These are phyloP conservation scores for Dentiscutata heterogama DNA, from an alignment of 371 early-diverging fungal genomes.

Conservation along the genomic window DNA sequence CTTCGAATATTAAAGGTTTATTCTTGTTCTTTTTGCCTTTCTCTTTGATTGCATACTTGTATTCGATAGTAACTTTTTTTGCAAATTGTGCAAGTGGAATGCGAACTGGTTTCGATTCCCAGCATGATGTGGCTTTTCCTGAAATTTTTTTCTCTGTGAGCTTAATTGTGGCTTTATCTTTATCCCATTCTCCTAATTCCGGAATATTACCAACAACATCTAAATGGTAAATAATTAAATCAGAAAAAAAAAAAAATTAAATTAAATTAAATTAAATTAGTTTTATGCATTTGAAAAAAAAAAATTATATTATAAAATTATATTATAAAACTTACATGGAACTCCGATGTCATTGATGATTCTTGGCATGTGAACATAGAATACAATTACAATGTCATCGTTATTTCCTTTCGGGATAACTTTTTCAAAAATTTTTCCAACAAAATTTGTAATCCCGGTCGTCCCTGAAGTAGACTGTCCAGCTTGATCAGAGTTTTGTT, in stretches of 20 bases:
- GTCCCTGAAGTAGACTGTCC: too few species aligned
- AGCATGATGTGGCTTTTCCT: slow-evolving; percentile 5
- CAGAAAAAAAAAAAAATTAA: background rate
- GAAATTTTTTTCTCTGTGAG: background rate
- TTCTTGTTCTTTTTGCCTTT: background rate
- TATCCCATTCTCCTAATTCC: slow-evolving; percentile 25
- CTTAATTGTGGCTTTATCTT: background rate
- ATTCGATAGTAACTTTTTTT: background rate
- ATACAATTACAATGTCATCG: background rate
- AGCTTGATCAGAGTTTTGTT: too few species aligned
- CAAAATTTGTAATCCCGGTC: too few species aligned
- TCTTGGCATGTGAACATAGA: background rate
- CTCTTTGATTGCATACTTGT: slow-evolving; percentile 30
- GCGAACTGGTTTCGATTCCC: background rate
- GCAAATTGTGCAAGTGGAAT: slow-evolving; percentile 18
- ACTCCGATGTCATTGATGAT: background rate
- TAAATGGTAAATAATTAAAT: background rate
- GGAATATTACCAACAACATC: slow-evolving; percentile 23
- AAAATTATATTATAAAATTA: too few species aligned
- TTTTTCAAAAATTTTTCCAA: too few species aligned
- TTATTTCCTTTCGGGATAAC: too few species aligned
- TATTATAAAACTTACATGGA: too few species aligned
- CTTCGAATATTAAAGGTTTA: background rate
- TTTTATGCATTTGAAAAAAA: too few species aligned
- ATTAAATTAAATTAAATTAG: too few species aligned